Conservation (phyloP, 495 filamentous ascomycete genomes). For the Hypoxylon fuscum region DNA sequence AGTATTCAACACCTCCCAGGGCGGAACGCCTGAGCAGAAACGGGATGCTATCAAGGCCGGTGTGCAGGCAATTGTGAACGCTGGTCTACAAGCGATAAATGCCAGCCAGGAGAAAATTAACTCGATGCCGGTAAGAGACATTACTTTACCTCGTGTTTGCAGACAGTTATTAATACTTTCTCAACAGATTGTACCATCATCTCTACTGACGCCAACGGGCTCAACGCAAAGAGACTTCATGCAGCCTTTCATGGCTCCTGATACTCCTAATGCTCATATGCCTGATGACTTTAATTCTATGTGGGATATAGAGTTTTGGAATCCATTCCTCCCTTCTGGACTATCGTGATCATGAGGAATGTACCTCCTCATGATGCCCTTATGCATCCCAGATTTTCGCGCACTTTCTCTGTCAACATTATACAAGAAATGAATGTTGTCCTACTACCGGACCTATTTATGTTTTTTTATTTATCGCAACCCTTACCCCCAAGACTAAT, state of each 20-base stretch:
- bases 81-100: slow-evolving; percentile 38
- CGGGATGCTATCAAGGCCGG: slow-evolving; percentile 37
- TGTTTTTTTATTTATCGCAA: not conserved
- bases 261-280: slow-evolving; percentile 32
- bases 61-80: slow-evolving; percentile 42
- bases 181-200: slow-evolving; percentile 31
- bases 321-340: slow-evolving; percentile 20
- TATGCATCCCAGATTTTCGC: not conserved
- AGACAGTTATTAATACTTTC: slow-evolving; percentile 5
- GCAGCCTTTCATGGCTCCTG: slow-evolving; percentile 35
- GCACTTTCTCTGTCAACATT: too few species aligned
- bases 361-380: not conserved
- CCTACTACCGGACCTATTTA: not conserved
- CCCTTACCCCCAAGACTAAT: not conserved
- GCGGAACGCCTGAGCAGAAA: slow-evolving; percentile 38
- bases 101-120: slow-evolving; percentile 39
- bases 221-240: slow-evolving; percentile 26
- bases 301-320: slow-evolving; percentile 43
- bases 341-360: not conserved
- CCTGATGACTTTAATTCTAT: slow-evolving; percentile 35
- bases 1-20: slow-evolving; percentile 44
- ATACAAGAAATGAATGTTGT: too few species aligned
- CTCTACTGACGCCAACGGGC: slow-evolving; percentile 27
- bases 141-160: not conserved
- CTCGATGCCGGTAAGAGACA: slow-evolving; percentile 37